A percentile compares a stretch with the other conserved stretches of the same genome.
Conservation (phyloP, 176 grass and related monocot genomes). For the Carex littledalei region DNA sequence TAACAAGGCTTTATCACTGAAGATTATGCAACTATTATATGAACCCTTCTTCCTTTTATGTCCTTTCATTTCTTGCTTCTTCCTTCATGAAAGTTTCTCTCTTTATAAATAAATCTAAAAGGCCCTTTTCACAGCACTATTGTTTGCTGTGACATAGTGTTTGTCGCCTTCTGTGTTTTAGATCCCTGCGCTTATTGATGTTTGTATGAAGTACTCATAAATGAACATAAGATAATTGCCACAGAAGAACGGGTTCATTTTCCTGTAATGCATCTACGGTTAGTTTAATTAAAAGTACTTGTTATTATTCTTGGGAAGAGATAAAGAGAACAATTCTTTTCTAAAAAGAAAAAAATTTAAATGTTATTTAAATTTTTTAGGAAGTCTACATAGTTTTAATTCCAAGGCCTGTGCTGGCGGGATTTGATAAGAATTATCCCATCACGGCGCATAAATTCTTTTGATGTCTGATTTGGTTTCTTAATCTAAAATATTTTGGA, state of each 20-base stretch:
- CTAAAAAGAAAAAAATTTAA: not conserved
- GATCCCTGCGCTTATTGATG: not conserved
- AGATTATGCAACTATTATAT: conserved; percentile 16
- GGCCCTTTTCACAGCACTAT: not conserved
- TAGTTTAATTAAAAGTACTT: conserved; percentile 23
- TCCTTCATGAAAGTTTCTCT: not conserved
- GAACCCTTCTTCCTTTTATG: not conserved
- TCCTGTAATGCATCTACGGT: not conserved
- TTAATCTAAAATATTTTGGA: conserved; percentile 19
- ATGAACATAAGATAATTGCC: not conserved
- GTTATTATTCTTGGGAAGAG: conserved; percentile 9
- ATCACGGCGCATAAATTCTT: conserved; percentile 26
- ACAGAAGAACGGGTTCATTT: not conserved
- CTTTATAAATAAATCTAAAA: not conserved
- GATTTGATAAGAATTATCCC: conserved; percentile 28
- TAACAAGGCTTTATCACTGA: not conserved
- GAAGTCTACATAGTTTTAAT: not conserved
- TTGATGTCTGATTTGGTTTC: conserved; percentile 17
- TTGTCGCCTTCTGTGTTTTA: not conserved
- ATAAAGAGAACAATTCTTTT: conserved; percentile 14
- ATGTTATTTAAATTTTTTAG: conserved; percentile 10
- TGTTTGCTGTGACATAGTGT: not conserved
- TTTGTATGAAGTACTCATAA: not conserved
- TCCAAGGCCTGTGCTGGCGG: not conserved
- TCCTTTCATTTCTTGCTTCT: not conserved